A percentile compares a stretch with the other conserved stretches of the same genome.
Evolutionary conservation across 176 grass and related monocot genomes (phyloP).

Genomic region (Cenchrus americanus): DNA sequence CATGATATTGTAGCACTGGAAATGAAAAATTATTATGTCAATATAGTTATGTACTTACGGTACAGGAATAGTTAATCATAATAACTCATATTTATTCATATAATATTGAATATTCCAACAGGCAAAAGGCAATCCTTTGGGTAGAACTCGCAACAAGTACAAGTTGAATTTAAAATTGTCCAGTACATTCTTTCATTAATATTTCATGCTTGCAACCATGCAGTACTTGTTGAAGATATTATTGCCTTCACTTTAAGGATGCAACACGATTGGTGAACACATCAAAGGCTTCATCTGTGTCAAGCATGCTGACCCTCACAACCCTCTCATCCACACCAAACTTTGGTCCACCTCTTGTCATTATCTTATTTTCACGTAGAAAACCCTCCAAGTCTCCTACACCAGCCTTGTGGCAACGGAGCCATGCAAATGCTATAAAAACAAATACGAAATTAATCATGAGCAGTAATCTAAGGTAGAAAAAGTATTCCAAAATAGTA

Average conservation of each 20-base stretch:
- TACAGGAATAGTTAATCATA: neutral
- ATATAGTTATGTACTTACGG: neutral
- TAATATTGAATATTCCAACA: neutral
- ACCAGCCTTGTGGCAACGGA: slow-evolving; percentile 52
- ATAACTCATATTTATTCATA: neutral
- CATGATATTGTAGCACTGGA: neutral
- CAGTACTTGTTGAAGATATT: neutral
- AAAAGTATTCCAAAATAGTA: neutral
- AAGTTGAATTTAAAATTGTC: neutral
- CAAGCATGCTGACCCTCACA: slow-evolving; percentile 69
- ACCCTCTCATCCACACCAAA: slow-evolving; percentile 47
- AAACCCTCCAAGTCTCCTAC: slow-evolving; percentile 43
- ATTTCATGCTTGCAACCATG: neutral
- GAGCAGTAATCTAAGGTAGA: neutral
- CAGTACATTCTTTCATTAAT: neutral
- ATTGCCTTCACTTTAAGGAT: slow-evolving; percentile 24
- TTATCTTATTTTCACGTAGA: slow-evolving; percentile 45
- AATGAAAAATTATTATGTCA: neutral
- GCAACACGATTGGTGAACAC: slow-evolving; percentile 53
- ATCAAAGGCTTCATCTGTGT: slow-evolving; percentile 55
- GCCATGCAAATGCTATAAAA: slow-evolving; percentile 72
- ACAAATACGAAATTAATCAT: neutral
- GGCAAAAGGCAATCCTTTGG: neutral
- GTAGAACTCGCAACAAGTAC: neutral
- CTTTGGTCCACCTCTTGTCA: slow-evolving; percentile 47